A percentile compares a stretch with the other conserved stretches of the same genome.
phyloP scores from a whole-genome alignment of 345 rosid genomes.

The Linum lewisii region DNA sequence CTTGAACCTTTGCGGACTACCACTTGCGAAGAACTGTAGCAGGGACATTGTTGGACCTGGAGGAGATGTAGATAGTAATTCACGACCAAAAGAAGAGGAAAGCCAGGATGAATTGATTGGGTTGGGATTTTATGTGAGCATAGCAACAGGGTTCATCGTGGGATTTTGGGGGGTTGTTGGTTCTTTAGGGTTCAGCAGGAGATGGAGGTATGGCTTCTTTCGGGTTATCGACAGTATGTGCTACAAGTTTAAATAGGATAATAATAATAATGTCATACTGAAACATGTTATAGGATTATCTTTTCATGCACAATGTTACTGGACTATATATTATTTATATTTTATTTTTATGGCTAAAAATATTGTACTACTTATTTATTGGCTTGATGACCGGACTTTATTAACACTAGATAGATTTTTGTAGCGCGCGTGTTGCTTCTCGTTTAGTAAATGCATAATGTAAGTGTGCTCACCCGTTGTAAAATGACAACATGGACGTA shows the following conservation, averaged over 20 bases:
- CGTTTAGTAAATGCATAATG: too few relatives aligned
- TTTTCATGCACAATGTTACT: too few relatives aligned
- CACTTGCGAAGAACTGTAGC: constrained; percentile 3
- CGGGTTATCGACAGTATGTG: constrained; percentile 1
- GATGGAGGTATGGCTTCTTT: constrained; percentile 7
- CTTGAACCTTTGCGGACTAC: constrained; percentile 1
- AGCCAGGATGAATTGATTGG: background rate
- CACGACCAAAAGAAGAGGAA: background rate
- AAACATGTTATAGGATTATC: too few relatives aligned
- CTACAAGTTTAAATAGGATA: background rate
- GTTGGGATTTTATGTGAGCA: constrained; percentile 6
- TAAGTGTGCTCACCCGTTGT: too few relatives aligned
- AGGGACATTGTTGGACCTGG: background rate
- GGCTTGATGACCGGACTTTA: too few relatives aligned
- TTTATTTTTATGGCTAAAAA: too few relatives aligned
- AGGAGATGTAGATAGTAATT: background rate
- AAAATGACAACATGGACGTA: too few relatives aligned
- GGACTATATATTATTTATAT: too few relatives aligned
- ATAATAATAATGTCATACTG: too few relatives aligned
- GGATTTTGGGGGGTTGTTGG: constrained; percentile 3
- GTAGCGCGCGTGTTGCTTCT: too few relatives aligned
- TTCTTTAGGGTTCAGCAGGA: background rate
- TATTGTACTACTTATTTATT: too few relatives aligned
- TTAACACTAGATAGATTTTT: too few relatives aligned
- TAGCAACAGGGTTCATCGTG: constrained; percentile 8